These are phyloP conservation scores for Rhizopus delemar DNA, from an alignment of 371 early-diverging fungal genomes.

Conservation along the genomic window DNA sequence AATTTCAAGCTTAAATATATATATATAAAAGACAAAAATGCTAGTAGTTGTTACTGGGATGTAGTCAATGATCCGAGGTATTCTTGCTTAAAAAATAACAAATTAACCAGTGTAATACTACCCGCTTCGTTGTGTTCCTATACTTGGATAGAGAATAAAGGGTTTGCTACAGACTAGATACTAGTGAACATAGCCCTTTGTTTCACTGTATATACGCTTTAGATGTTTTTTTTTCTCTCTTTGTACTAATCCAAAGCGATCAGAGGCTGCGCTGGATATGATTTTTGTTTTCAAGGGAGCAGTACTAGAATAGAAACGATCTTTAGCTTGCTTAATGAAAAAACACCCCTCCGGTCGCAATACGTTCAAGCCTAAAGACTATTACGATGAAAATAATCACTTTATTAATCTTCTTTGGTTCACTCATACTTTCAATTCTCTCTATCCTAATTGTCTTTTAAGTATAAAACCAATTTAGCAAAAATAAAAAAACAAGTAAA, in stretches of 20 bases:
- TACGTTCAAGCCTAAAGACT: too few relatives aligned
- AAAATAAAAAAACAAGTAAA: too few relatives aligned
- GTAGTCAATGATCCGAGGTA: constrained; percentile 79
- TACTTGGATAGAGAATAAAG: constrained; percentile 85
- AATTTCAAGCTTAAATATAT: constrained; percentile 88
- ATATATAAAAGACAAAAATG: constrained; percentile 78
- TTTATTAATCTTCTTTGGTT: too few relatives aligned
- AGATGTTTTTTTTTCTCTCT: constrained; percentile 45
- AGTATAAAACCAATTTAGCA: too few relatives aligned
- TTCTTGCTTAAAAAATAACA: constrained; percentile 37
- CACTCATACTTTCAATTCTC: too few relatives aligned
- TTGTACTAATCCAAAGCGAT: constrained; percentile 77
- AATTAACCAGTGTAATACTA: constrained; percentile 79
- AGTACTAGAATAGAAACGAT: too few relatives aligned
- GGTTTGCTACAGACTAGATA: constrained; percentile 88
- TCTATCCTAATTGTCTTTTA: too few relatives aligned
- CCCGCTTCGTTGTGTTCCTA: constrained; percentile 88
- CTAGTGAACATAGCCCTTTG: constrained; percentile 1
- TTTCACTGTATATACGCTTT: background rate
- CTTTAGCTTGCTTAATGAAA: too few relatives aligned
- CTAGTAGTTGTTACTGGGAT: constrained; percentile 94
- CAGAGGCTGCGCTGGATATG: constrained; percentile 83
- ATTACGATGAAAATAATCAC: too few relatives aligned
- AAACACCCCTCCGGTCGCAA: too few relatives aligned
- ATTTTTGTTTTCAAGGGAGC: constrained; percentile 21